Evolutionary conservation across 148 eudicot species (phyloP), one percentile per base, ranked within the genome.

Genomic region (Fagopyrum esculentum): DNA sequence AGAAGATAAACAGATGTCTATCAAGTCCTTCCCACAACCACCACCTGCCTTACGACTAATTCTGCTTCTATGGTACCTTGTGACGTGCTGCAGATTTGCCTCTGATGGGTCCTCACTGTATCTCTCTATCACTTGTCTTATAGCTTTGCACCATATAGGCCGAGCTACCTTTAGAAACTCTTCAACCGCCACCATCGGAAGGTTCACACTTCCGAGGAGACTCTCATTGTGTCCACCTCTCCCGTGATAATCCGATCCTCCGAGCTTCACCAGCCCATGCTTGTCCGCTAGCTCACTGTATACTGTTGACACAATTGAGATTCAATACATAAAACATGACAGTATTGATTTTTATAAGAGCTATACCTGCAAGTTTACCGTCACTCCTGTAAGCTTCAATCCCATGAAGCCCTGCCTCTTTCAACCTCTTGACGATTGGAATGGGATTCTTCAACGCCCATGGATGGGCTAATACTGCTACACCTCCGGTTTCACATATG

Each of bases 221-320:
- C 96, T 87, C 84, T 94, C 98, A n/a, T 85, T 73, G 44, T 83
- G 88, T 51, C 93, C 91, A 19, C 93, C 97, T 86, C 85, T 87
- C 76, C 91, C 98, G 26, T 94, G 98, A 78, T 80, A 94, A 80
- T 94, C 98, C 2, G 98, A 92, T 35, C 98, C 98, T 81, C 98
- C 98, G 3, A 94, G 86, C 86, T 94, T 94, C 78, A 94, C 35
- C 60, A 94, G 89, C 76, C 86, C 84, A 61, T 90, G 84, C 5
- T 80, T 75, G 78, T 94, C 98, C n/a, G 98, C 98, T 47, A 94
- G 80, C 74, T 92, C 97, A 61, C 89, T 91, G 87, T 78, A 94
- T 44, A 76, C 97, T 92, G 87, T 79, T 55, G 48, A 79, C n/a
- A 43, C 17, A 40, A 60, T 35, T 35, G 3, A 35, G 40, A 35